Conservation (phyloP, 805 yeast genomes). For the Candida coleopterorum region DNA sequence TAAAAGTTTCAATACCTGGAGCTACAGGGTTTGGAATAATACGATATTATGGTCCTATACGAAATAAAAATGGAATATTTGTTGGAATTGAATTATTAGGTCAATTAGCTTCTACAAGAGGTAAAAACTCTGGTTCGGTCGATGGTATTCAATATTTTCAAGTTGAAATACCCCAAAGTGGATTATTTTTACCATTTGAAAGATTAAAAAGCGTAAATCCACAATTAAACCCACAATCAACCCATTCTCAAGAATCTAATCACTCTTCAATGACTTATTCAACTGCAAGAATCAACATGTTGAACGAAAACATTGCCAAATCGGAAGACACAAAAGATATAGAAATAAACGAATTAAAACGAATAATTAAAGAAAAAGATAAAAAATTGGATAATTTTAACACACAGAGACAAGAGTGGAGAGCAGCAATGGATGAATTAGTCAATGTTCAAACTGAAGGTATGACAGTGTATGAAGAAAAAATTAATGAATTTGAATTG, state of each 20-base stretch:
- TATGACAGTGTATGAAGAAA: slow-evolving; percentile 44
- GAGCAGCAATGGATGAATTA: slow-evolving; percentile 53
- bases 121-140: slow-evolving; percentile 84
- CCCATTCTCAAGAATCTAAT: background rate
- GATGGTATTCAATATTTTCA: slow-evolving; percentile 67
- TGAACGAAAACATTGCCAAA: slow-evolving; percentile 3
- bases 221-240: background rate
- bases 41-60: slow-evolving; percentile 67
- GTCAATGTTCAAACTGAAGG: slow-evolving; percentile 53
- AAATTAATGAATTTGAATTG: slow-evolving; percentile 36
- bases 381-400: slow-evolving; percentile 45
- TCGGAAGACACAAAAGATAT: slow-evolving; percentile 2
- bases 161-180: slow-evolving; percentile 60
- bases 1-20: slow-evolving; percentile 53
- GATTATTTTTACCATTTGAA: slow-evolving; percentile 65
- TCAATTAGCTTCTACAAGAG: slow-evolving; percentile 49
- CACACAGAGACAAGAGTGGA: slow-evolving; percentile 52
- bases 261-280: background rate
- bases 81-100: slow-evolving; percentile 88
- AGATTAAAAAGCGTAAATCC: slow-evolving; percentile 36
- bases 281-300: slow-evolving; percentile 5
- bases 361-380: slow-evolving; percentile 28
- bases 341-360: slow-evolving; percentile 25
- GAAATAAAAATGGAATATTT: slow-evolving; percentile 66
- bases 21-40: slow-evolving; percentile 56